Evolutionary conservation across 208 protist genomes (phyloP).

Genomic region (Acanthamoeba rhysodes): DNA sequence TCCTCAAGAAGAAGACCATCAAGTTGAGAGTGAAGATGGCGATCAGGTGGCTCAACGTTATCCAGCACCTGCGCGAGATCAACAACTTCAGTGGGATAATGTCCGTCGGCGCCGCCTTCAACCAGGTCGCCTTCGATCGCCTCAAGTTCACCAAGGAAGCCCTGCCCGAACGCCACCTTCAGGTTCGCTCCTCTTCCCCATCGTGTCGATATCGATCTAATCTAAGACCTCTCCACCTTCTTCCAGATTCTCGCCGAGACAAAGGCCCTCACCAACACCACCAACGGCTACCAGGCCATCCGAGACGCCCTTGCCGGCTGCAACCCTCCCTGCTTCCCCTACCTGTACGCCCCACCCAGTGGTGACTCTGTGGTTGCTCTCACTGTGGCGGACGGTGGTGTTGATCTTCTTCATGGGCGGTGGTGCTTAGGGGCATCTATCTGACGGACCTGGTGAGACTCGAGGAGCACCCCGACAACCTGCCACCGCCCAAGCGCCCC

Average conservation of each 20-base stretch:
- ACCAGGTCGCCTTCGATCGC: slow-evolving; percentile 47
- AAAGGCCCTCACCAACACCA: neutral
- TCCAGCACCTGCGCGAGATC: slow-evolving; percentile 68
- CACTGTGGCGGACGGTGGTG: neutral
- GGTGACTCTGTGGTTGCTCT: neutral
- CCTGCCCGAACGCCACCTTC: neutral
- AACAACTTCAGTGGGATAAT: slow-evolving; percentile 81
- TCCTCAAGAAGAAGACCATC: slow-evolving; percentile 16
- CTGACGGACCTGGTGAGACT: slow-evolving; percentile 43
- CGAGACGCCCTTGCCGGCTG: neutral
- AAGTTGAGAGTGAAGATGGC: slow-evolving; percentile 34
- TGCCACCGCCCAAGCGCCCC: slow-evolving; percentile 29
- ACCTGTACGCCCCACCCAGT: slow-evolving; percentile 21
- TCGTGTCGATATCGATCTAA: neutral
- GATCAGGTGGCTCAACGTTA: slow-evolving; percentile 69
- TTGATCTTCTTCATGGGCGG: neutral
- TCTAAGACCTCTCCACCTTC: neutral
- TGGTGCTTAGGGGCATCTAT: slow-evolving; percentile 27
- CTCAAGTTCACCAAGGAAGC: slow-evolving; percentile 62
- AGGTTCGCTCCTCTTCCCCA: neutral
- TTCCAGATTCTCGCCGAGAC: neutral
- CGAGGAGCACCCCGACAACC: slow-evolving; percentile 63
- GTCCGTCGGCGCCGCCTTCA: slow-evolving; percentile 73
- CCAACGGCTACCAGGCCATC: neutral
- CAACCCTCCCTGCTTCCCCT: slow-evolving; percentile 84